phyloP scores from a whole-genome alignment of 306 rosid species.

The Trifolium subterraneum region DNA sequence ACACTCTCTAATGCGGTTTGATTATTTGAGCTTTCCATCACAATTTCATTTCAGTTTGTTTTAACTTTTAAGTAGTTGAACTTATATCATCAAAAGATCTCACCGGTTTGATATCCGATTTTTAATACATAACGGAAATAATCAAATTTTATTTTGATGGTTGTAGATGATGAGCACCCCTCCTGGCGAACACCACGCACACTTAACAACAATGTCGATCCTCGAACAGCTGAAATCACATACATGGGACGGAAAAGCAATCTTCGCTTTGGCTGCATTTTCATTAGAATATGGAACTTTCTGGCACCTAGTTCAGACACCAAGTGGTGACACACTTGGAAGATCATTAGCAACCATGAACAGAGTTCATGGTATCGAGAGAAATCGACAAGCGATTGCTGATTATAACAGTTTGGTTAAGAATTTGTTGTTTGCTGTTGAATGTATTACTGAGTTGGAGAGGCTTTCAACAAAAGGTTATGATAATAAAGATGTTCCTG shows the following conservation, averaged over 20 bases:
- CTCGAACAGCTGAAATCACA: slow-evolving; percentile 49
- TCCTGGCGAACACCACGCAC: slow-evolving; percentile 46
- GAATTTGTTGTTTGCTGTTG: slow-evolving; percentile 50
- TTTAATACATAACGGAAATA: background rate
- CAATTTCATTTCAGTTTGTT: too few species aligned
- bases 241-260: slow-evolving; percentile 77
- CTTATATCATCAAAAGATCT: too few species aligned
- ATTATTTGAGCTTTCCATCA: too few species aligned
- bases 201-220: slow-evolving; percentile 46
- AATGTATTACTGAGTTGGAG: slow-evolving; percentile 60
- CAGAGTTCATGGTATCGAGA: slow-evolving; percentile 37
- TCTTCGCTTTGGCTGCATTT: slow-evolving; percentile 48
- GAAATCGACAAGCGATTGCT: slow-evolving; percentile 38
- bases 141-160: too few species aligned
- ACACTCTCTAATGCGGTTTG: too few species aligned
- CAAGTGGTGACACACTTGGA: slow-evolving; percentile 45
- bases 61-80: too few species aligned
- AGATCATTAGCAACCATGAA: slow-evolving; percentile 48
- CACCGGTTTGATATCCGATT: too few species aligned
- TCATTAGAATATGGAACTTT: slow-evolving; percentile 49
- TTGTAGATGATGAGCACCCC: slow-evolving; percentile 48
- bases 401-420: slow-evolving; percentile 42
- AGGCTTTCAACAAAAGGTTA: slow-evolving; percentile 50
- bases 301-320: slow-evolving; percentile 45
- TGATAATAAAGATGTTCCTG: slow-evolving; percentile 46